A percentile compares a stretch with the other conserved stretches of the same genome.
These are phyloP conservation scores for Salix udensis DNA, from an alignment of 345 rosid genomes.

Conservation along the genomic window DNA sequence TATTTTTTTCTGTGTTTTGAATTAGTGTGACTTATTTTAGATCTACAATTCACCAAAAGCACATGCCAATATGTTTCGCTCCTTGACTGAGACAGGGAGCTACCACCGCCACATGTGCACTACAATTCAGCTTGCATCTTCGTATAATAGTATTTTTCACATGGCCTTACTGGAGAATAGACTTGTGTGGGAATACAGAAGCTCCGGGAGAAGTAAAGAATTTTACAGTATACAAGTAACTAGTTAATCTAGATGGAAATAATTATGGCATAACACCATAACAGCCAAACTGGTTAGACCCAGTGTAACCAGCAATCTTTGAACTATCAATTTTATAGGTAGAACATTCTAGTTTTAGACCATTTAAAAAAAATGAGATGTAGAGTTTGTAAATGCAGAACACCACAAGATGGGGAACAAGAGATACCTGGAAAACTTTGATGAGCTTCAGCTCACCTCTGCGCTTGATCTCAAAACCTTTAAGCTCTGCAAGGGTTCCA, in stretches of 20 bases:
- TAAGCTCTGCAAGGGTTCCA: conserved; percentile 95
- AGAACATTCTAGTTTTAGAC: background rate
- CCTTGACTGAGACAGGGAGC: background rate
- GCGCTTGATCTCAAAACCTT: conserved; percentile 99
- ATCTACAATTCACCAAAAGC: background rate
- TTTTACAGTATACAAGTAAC: too few relatives aligned
- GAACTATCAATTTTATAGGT: background rate
- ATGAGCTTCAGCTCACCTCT: conserved; percentile 99
- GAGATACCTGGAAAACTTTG: conserved; percentile 87
- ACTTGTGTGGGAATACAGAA: too few relatives aligned
- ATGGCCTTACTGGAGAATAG: background rate
- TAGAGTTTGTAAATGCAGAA: background rate
- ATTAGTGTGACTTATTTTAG: background rate
- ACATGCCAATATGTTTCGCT: background rate
- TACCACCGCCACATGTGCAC: background rate
- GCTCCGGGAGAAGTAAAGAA: too few relatives aligned
- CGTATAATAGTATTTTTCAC: background rate
- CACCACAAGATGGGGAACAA: background rate
- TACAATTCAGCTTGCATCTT: background rate
- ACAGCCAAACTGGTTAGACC: background rate
- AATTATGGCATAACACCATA: background rate
- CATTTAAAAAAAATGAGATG: background rate
- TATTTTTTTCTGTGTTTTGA: background rate
- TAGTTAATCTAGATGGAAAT: too few relatives aligned
- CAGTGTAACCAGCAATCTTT: background rate